Evolutionary conservation across 2,329 filamentous ascomycete species (phyloP).

Genomic region (Hymenoscyphus fructigenus): DNA sequence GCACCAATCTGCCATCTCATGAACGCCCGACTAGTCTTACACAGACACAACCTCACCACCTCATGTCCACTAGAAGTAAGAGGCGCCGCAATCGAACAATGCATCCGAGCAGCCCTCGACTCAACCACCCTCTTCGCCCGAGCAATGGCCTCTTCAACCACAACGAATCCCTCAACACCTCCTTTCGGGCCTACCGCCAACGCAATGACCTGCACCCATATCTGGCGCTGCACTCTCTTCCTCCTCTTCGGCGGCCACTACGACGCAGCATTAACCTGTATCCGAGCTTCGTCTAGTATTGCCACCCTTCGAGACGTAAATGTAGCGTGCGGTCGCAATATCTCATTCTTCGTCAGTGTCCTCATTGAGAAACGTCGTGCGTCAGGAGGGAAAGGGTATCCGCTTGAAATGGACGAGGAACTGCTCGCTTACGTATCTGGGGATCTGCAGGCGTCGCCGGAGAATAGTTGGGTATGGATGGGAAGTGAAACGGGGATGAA

Average conservation of each 20-base stretch:
- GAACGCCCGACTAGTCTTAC: slow-evolving; percentile 78
- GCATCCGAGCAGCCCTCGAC: slow-evolving; percentile 71
- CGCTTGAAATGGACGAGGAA: slow-evolving; percentile 67
- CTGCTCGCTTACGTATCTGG: slow-evolving; percentile 82
- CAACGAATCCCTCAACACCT: slow-evolving; percentile 34
- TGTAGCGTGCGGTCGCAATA: slow-evolving; percentile 73
- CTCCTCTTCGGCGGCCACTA: slow-evolving; percentile 74
- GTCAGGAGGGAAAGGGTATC: slow-evolving; percentile 24
- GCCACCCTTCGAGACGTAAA: slow-evolving; percentile 72
- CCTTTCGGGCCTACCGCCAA: slow-evolving; percentile 49
- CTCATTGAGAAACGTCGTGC: slow-evolving; percentile 57
- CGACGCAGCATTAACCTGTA: slow-evolving; percentile 68
- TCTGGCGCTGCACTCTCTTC: slow-evolving; percentile 84
- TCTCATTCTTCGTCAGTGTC: slow-evolving; percentile 75
- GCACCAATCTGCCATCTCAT: slow-evolving; percentile 77
- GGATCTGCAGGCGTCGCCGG: slow-evolving; percentile 78
- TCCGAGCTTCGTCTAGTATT: slow-evolving; percentile 70
- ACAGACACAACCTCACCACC: slow-evolving; percentile 84
- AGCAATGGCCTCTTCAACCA: slow-evolving; percentile 48
- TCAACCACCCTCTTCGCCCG: slow-evolving; percentile 76
- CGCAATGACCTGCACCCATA: slow-evolving; percentile 74
- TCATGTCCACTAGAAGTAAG: slow-evolving; percentile 65
- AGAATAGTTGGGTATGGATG: slow-evolving; percentile 82
- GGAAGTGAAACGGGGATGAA: slow-evolving; percentile 52
- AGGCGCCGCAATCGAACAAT: slow-evolving; percentile 72